A percentile compares a stretch with the other conserved stretches of the same genome.
phyloP scores from a whole-genome alignment of 116 monocot species.

The Posidonia oceanica region DNA sequence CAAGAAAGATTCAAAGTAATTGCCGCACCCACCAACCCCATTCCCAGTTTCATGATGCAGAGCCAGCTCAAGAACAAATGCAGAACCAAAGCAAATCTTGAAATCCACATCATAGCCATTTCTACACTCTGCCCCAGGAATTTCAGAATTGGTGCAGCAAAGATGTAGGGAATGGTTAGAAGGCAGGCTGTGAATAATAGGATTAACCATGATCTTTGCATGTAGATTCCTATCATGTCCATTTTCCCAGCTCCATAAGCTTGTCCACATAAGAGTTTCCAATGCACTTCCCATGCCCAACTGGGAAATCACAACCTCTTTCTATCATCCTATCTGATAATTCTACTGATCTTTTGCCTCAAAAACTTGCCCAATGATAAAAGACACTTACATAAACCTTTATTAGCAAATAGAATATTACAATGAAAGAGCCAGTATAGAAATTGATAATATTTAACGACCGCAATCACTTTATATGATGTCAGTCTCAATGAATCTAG shows the following conservation, averaged over 20 bases:
- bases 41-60: conserved; percentile 20
- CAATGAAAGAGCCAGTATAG: too few species aligned
- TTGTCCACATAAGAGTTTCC: conserved; percentile 22
- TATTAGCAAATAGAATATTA: too few species aligned
- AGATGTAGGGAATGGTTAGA: conserved; percentile 16
- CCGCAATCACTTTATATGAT: too few species aligned
- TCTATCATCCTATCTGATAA: too few species aligned
- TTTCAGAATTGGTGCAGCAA: conserved; percentile 32
- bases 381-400: too few species aligned
- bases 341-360: too few species aligned
- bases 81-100: conserved; percentile 17
- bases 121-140: conserved; percentile 22
- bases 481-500: too few species aligned
- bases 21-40: conserved; percentile 42
- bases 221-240: conserved; percentile 35
- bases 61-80: conserved; percentile 40
- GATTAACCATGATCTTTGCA: conserved; percentile 45
- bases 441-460: too few species aligned
- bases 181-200: conserved; percentile 13
- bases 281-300: too few species aligned
- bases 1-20: conserved; percentile 34
- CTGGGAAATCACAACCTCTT: too few species aligned
- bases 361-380: too few species aligned
- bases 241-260: conserved; percentile 32
- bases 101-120: conserved; percentile 31